phyloP scores from a whole-genome alignment of 2,329 filamentous ascomycete genomes.

The Alternaria hordeiaustralica region DNA sequence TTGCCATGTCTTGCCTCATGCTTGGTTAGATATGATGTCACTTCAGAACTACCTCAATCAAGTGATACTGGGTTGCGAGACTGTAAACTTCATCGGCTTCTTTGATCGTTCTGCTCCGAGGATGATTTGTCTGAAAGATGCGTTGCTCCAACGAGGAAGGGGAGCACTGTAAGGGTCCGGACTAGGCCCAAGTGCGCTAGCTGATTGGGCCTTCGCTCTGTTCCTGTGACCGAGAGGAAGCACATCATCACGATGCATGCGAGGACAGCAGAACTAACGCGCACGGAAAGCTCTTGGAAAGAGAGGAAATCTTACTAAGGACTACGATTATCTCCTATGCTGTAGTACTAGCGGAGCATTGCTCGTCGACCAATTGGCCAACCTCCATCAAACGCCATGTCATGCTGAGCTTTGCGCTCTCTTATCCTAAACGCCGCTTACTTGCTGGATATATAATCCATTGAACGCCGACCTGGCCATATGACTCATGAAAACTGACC shows the following conservation, averaged over 20 bases:
- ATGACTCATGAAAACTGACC: not conserved
- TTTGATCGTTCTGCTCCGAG: not conserved
- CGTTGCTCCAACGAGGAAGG: not conserved
- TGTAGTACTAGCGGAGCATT: conserved; percentile 3
- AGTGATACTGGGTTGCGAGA: not conserved
- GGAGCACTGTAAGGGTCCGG: not conserved
- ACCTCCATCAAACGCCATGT: conserved; percentile 2
- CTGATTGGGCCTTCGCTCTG: not conserved
- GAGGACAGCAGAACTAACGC: not conserved
- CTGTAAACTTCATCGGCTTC: not conserved
- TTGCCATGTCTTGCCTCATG: not conserved
- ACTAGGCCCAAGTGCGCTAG: not conserved
- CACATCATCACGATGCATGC: not conserved
- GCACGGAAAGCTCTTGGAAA: not conserved
- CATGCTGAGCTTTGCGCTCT: conserved; percentile 5
- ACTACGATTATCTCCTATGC: conserved; percentile 14
- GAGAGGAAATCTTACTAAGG: conserved; percentile 1
- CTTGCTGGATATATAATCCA: not conserved
- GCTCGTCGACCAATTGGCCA: not conserved
- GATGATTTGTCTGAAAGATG: not conserved
- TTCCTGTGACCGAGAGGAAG: not conserved
- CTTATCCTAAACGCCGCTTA: conserved; percentile 3
- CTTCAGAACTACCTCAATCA: not conserved
- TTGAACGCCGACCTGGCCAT: conserved; percentile 7
- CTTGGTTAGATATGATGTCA: not conserved